These are phyloP conservation scores for Pseudogymnoascus sp. DNA, from an alignment of 2,329 filamentous ascomycete genomes.

Conservation along the genomic window DNA sequence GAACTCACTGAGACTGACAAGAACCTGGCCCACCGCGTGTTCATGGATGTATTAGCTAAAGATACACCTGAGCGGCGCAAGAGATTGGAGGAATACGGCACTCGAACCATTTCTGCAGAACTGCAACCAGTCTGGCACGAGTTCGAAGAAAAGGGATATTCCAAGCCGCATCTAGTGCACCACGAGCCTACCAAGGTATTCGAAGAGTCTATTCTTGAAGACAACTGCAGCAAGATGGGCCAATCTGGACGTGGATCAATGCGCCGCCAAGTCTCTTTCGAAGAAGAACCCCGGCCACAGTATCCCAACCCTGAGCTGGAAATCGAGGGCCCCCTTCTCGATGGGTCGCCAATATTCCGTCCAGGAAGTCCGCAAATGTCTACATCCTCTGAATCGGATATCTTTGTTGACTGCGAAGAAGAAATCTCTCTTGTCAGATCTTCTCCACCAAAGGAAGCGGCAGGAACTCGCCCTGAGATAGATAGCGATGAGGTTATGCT, in stretches of 20 bases:
- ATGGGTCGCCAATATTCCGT: background rate
- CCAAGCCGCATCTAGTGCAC: background rate
- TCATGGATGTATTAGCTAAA: background rate
- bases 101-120: background rate
- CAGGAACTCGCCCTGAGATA: background rate
- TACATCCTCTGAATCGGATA: background rate
- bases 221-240: background rate
- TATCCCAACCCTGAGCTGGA: background rate
- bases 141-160: background rate
- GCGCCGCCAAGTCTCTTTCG: background rate
- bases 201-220: no score
- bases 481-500: background rate
- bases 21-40: background rate
- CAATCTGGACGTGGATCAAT: background rate
- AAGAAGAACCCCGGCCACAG: background rate
- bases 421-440: background rate
- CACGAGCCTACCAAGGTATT: background rate
- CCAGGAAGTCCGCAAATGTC: background rate
- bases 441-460: background rate
- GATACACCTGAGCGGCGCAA: background rate
- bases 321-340: background rate
- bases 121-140: background rate
- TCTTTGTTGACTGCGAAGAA: constrained; percentile 3
- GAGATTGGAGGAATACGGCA: background rate
- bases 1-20: background rate